Evolutionary conservation across 768 basidiomycete genomes (phyloP).

Genomic region (Porphyrellus cyaneotinctus): DNA sequence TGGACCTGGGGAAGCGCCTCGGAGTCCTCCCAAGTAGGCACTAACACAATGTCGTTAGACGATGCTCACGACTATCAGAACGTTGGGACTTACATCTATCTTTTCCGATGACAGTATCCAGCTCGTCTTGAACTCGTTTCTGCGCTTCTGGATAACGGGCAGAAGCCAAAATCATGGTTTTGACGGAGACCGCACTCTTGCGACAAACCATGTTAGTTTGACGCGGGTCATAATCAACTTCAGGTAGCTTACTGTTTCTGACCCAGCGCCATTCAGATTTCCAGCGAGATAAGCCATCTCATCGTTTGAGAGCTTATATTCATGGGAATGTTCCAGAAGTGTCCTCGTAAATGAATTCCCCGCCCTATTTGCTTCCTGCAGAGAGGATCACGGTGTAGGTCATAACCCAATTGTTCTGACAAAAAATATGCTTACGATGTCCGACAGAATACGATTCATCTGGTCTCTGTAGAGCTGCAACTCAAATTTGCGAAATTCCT

Average conservation of each 20-base stretch:
- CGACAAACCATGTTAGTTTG: not conserved
- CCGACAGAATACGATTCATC: conserved; percentile 34
- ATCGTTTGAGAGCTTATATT: conserved; percentile 45
- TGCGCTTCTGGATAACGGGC: conserved; percentile 23
- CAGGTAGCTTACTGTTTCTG: conserved; percentile 40
- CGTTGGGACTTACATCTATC: conserved; percentile 19
- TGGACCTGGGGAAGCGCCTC: conserved; percentile 32
- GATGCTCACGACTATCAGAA: not conserved
- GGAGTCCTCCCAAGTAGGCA: not conserved
- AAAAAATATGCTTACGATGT: conserved; percentile 33
- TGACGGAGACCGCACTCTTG: conserved; percentile 48
- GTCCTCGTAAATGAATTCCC: conserved; percentile 44
- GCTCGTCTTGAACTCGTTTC: conserved; percentile 45
- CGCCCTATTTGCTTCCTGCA: conserved; percentile 7
- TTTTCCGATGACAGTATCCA: conserved; percentile 47
- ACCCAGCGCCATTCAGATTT: conserved; percentile 56
- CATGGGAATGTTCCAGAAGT: conserved; percentile 44
- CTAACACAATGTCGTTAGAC: conserved; percentile 11
- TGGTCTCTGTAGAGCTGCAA: conserved; percentile 32
- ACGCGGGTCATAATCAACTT: no score
- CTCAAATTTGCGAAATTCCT: conserved; percentile 49
- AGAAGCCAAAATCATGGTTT: conserved; percentile 49
- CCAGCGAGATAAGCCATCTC: conserved; percentile 59
- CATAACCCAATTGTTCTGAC: not conserved
- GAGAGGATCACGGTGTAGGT: not conserved